Evolutionary conservation across 1,139 yeast species (phyloP), one percentile per base, ranked within the genome.

Genomic region (Yamadazyma kanchanaburiensis): DNA sequence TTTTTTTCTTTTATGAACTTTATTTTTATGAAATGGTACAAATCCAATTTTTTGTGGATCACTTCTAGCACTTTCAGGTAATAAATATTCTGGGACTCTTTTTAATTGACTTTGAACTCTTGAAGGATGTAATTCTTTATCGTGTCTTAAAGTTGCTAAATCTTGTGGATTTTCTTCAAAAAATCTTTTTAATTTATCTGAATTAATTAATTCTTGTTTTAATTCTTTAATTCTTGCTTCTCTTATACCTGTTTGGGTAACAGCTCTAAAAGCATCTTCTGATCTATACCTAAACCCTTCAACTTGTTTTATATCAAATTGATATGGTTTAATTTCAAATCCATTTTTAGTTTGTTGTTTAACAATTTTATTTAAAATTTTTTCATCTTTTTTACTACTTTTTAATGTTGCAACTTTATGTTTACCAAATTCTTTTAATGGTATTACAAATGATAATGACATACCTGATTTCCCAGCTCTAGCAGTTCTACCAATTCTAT

Each of bases 161-260:
- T 94, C 98, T 50, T 87, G 94, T n/a, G 98, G 98, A 54, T 91
- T 91, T 52, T 91, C 98, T 58, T 91, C 96, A 51, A 94, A 94
- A 60, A 88, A 95, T 49, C 96, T 77, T 58, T 88, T 88, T 52
- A 94, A 73, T 51, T 87, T 88, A 41, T 88, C 96, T 43, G 94
- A 84, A 25, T 89, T 78, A 39, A 94, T 66, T 54, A 94, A 70
- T 57, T 94, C 98, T 48, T 81, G 76, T 54, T 85, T 84, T 54
- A 94, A 72, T 55, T 94, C 99, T 53, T 80, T 84, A 33, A 89
- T 76, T 49, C 98, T 77, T 1, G 98, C 97, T 51, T 91, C 97
- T 58, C 97, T 79, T 16, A 94, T 76, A 2, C 96, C 85, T 6
- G 85, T 80, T 38, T 77, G 80, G 0, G 98, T 91, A 17, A 94